Evolutionary conservation across 495 filamentous ascomycete genomes (phyloP).

Genomic region (Lophium mytilinum): DNA sequence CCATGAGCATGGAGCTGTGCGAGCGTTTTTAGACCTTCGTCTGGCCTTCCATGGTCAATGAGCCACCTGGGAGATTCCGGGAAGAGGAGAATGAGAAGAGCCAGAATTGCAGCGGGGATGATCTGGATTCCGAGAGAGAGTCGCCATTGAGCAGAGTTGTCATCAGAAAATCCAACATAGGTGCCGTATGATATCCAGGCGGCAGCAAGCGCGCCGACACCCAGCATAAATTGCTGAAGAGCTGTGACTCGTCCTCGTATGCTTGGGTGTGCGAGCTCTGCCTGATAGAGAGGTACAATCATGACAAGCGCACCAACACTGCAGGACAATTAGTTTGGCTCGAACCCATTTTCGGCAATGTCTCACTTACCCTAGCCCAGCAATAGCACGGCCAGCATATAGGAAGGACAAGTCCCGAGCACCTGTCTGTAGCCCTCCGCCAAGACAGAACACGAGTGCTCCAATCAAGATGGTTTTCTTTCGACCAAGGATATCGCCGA

Average conservation of each 20-base stretch:
- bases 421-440: slow-evolving; percentile 35
- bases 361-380: slow-evolving; percentile 20
- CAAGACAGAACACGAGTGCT: slow-evolving; percentile 31
- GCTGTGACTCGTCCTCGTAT: slow-evolving; percentile 44
- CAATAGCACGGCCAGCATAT: slow-evolving; percentile 29
- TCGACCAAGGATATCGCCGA: slow-evolving; percentile 40
- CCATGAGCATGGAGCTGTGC: slow-evolving; percentile 53
- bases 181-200: slow-evolving; percentile 32
- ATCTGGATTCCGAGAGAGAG: slow-evolving; percentile 51
- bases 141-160: slow-evolving; percentile 45
- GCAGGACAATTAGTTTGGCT: background rate
- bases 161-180: slow-evolving; percentile 28
- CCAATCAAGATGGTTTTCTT: slow-evolving; percentile 41
- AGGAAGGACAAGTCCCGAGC: slow-evolving; percentile 30
- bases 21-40: slow-evolving; percentile 49
- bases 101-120: slow-evolving; percentile 48
- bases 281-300: slow-evolving; percentile 43
- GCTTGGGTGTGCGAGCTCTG: slow-evolving; percentile 37
- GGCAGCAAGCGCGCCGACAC: slow-evolving; percentile 41
- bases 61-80: slow-evolving; percentile 53
- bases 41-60: slow-evolving; percentile 44
- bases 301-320: slow-evolving; percentile 44
- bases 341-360: background rate
- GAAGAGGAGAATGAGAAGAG: slow-evolving; percentile 49
- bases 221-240: slow-evolving; percentile 55